A percentile compares a stretch with the other conserved stretches of the same genome.
These are phyloP conservation scores for Aspergillus carbonarius DNA, from an alignment of 2,329 filamentous ascomycete species.

Conservation along the genomic window DNA sequence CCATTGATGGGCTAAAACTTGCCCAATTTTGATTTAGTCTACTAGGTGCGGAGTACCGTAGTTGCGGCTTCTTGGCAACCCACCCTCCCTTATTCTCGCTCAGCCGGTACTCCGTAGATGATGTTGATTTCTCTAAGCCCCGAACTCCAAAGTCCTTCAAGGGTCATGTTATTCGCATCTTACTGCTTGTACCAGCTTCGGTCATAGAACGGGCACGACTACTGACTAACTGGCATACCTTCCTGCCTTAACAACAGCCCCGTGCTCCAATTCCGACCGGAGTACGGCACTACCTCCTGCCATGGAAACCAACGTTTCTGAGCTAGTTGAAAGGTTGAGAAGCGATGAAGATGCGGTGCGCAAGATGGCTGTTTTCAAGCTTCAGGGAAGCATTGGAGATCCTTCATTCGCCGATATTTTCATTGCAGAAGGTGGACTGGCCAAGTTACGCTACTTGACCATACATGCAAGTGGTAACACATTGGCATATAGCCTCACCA, in stretches of 20 bases:
- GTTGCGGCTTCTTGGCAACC: constrained; percentile 1
- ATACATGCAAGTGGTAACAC: constrained; percentile 89
- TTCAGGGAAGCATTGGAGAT: constrained; percentile 92
- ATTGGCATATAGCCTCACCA: constrained; percentile 89
- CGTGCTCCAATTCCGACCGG: background rate
- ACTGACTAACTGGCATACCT: background rate
- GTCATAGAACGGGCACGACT: background rate
- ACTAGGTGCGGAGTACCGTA: background rate
- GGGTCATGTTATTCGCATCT: background rate
- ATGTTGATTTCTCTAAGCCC: background rate
- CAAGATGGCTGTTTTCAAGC: constrained; percentile 99
- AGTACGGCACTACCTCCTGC: background rate
- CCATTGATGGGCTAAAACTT: background rate
- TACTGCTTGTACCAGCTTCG: background rate
- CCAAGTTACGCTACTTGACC: constrained; percentile 76
- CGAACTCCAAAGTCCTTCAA: background rate
- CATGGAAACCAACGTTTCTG: constrained; percentile 58
- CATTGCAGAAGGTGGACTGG: constrained; percentile 82
- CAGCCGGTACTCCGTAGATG: background rate
- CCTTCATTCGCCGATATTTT: constrained; percentile 96
- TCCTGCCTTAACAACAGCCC: background rate
- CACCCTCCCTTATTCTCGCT: constrained; percentile 2
- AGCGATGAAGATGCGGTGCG: constrained; percentile 80
- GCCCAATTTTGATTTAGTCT: background rate
- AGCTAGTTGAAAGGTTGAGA: constrained; percentile 59